A percentile compares a stretch with the other conserved stretches of the same genome.
Evolutionary conservation across 2,329 filamentous ascomycete genomes (phyloP).

Genomic region (Aspergillus sp.): DNA sequence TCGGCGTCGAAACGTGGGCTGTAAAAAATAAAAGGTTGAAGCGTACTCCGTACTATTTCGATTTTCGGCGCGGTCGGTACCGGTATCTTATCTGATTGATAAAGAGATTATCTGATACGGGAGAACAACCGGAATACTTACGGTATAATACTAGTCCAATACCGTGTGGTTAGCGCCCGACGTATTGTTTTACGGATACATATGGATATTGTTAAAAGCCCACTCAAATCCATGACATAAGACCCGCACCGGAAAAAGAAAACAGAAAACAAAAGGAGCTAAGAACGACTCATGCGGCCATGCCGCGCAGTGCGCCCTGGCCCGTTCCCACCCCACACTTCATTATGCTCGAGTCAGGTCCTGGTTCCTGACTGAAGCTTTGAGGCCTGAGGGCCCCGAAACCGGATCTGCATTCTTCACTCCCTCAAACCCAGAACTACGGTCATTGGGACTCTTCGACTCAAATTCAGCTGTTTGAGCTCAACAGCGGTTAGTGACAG

Average conservation of each 20-base stretch:
- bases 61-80: not conserved
- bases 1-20: not conserved
- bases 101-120: not conserved
- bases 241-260: not conserved
- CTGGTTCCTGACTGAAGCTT: not conserved
- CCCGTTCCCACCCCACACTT: not conserved
- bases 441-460: not conserved
- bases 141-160: not conserved
- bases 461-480: not conserved
- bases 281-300: not conserved
- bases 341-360: not conserved
- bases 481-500: too few species aligned
- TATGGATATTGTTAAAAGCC: not conserved
- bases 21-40: too few species aligned
- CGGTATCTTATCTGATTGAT: not conserved
- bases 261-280: not conserved
- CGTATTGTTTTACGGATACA: not conserved
- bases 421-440: not conserved
- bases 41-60: too few species aligned
- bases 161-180: not conserved
- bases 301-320: not conserved
- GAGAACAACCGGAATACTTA: too few species aligned
- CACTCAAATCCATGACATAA: not conserved
- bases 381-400: not conserved
- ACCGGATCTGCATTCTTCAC: not conserved